Evolutionary conservation across 2,329 filamentous ascomycete species (phyloP), one percentile per base, ranked within the genome.

Genomic region (Exutisphaerella laricina): DNA sequence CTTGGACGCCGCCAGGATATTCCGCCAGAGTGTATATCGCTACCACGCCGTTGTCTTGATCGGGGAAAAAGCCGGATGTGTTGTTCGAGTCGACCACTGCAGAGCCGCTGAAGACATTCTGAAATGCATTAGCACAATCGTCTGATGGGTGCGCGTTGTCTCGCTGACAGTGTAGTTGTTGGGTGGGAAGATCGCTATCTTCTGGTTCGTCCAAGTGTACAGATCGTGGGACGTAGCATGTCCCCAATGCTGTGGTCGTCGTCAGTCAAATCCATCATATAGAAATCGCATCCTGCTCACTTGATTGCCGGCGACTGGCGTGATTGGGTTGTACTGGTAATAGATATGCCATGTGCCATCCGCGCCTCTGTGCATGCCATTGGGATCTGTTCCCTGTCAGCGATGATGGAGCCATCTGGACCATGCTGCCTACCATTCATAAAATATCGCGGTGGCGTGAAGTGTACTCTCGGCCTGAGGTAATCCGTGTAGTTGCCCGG

Each of bases 161-260:
- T 7, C 2, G 23, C 47, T 33, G 16, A 49, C 47, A 29, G 69
- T 69, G 17, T 73, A 71, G 39, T 75, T 76, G 1, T 75, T 72
- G 49, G 69, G 70, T 28, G 77, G 78, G 70, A 61, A 67, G 62
- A 84, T 65, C 7, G 79, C 79, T 49, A 84, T 77, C 4, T 75
- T 73, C 54, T 83, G 79, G 49, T 83, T 82, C 1, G 66, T 67
- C 80, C 80, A 85, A 45, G 75, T 73, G 53, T 79, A 82, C 1
- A 84, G 64, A 53, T 84, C 79, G 10, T 63, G 55, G 22, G 73
- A 78, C 1, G 79, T 82, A 2, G 79, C 79, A 54, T 84, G 80
- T 7, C 80, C 80, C 80, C 80, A 84, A 53, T 82, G 78, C 54
- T 82, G 74, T 13, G 14, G 14, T 2, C 1, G 5, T 7, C 9